A percentile compares a stretch with the other conserved stretches of the same genome.
Conservation (phyloP, 257 asterid genomes). For the Solanum rostratum region DNA sequence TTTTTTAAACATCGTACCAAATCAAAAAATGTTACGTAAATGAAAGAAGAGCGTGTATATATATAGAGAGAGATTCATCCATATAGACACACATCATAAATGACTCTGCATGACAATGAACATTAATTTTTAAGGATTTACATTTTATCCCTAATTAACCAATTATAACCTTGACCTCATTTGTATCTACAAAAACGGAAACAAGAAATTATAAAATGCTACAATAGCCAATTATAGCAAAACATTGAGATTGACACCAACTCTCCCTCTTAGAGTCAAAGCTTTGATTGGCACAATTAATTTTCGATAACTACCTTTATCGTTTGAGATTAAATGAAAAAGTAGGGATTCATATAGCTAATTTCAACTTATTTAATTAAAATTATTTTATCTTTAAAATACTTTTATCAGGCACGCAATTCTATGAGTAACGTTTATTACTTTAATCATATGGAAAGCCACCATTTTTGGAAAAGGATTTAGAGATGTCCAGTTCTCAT, state of each 20-base stretch:
- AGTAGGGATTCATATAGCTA: neutral
- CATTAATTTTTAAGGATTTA: neutral
- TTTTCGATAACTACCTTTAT: neutral
- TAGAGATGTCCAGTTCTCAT: neutral
- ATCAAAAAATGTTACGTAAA: too few relatives aligned
- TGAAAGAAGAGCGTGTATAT: too few relatives aligned
- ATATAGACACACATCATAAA: neutral
- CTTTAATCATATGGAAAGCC: neutral
- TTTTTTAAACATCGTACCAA: too few relatives aligned
- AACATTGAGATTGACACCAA: neutral
- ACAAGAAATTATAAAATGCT: neutral
- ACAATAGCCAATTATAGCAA: neutral
- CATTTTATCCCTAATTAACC: neutral
- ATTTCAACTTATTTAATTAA: neutral
- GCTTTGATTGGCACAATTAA: neutral
- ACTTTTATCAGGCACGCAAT: neutral
- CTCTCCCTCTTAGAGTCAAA: neutral
- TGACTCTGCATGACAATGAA: neutral
- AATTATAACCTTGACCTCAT: neutral
- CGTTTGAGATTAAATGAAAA: neutral
- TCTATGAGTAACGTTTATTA: neutral
- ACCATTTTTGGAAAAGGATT: neutral
- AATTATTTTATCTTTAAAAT: neutral
- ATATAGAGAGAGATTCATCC: too few relatives aligned
- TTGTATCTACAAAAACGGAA: neutral